Base-by-base conservation (phyloP, 1,139 yeast species). In the Kodamaea arcana region DNA sequence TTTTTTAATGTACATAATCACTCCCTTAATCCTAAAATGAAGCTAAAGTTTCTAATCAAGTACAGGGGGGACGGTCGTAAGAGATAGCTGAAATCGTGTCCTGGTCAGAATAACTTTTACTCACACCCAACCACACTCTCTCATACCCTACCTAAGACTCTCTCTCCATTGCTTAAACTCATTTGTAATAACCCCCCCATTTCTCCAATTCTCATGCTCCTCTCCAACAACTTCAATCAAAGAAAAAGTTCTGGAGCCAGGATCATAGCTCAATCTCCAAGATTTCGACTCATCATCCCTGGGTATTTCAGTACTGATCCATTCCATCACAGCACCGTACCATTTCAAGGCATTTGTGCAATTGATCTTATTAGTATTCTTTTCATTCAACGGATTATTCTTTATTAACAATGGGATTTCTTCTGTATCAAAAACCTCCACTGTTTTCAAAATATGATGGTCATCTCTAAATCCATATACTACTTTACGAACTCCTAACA, bases 391-490 rank as follows among this genome's bases (percentile, higher is more conserved):
- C 3, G 71, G 65, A 46, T 63, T 65, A 13, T 65, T 67, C 53
- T 63, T 80, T 50, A 76, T 64, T 35, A 72, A 50, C 2, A 79
- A 42, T 0, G 97, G 97, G 21, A 92, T 69, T 45, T 85, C 83
- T 30, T 83, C 92, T 0, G 95, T 84, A 34, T 75, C 68, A 56
- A 67, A 88, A 39, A 82, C 78, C 56, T 92, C 97, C 2, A 87
- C 78, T 3, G 81, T 61, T 43, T 72, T 66, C 37, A 94, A 62
- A 18, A 72, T 57, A 33, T 84, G 71, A 28, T 74, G 62, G 20
- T 83, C 83, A 53, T 88, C 95, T 43, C 97, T 71, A 58, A 84
- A 92, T 0, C 97, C 99, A 52, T 86, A 85, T 1, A 85, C 75
- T 3, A 92, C 71, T 41, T 75, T 76, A 9, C 83, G 80, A 13